Percentiles rank a stretch among this genome's conserved stretches.
Conservation (phyloP, 2,329 filamentous ascomycete genomes). For the Cercospora zeae-maydis region DNA sequence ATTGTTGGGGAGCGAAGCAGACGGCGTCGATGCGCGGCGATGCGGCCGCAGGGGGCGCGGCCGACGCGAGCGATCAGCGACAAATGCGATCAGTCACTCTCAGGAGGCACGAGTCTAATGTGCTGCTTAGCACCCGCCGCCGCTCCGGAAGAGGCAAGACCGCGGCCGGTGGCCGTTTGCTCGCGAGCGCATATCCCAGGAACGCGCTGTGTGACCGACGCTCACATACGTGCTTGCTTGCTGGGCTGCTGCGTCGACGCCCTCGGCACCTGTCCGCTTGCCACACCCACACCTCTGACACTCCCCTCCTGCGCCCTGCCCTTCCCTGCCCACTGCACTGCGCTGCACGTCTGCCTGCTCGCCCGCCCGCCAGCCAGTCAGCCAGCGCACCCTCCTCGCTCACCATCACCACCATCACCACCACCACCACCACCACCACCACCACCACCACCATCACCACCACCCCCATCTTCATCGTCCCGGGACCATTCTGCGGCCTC, state of each 20-base stretch:
- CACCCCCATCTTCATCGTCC: background rate
- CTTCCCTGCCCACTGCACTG: slow-evolving; percentile 6
- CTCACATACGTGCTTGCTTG: slow-evolving; percentile 6
- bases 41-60: background rate
- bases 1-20: background rate
- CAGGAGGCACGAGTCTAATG: background rate
- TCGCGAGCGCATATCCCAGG: slow-evolving; percentile 20
- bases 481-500: background rate
- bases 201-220: slow-evolving; percentile 14
- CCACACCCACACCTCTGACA: slow-evolving; percentile 8
- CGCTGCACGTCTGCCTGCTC: background rate
- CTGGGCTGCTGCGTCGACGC: slow-evolving; percentile 5
- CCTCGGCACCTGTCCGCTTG: slow-evolving; percentile 15
- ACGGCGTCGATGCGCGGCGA: background rate
- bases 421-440: background rate
- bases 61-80: background rate
- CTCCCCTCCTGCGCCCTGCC: background rate
- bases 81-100: background rate
- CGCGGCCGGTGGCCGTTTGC: slow-evolving; percentile 8
- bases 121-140: slow-evolving; percentile 5
- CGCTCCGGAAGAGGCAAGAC: background rate
- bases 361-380: background rate
- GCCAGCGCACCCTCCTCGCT: slow-evolving; percentile 5
- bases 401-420: background rate
- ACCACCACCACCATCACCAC: background rate